Percentiles rank a stretch among this genome's conserved stretches.
Evolutionary conservation across 306 rosid species (phyloP).

Genomic region (Hylodesmum podocarpum): DNA sequence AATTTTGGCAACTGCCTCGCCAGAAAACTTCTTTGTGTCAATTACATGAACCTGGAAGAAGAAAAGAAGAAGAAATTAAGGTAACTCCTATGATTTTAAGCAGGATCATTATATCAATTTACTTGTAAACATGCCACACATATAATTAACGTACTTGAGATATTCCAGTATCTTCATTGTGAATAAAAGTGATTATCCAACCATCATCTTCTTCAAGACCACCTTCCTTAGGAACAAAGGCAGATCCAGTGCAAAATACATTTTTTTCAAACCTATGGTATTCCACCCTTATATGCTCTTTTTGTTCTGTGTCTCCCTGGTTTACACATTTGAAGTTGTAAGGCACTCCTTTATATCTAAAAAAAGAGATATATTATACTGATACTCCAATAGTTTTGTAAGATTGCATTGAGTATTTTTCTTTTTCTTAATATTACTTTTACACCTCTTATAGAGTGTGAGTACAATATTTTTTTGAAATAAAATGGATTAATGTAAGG

Average conservation of each 20-base stretch:
- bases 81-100: not conserved
- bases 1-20: conserved; percentile 51
- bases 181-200: conserved; percentile 72
- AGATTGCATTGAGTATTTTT: no score
- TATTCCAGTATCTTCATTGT: conserved; percentile 53
- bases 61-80: not conserved
- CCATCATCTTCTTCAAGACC: conserved; percentile 77
- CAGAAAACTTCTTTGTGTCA: conserved; percentile 48
- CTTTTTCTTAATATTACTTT: no score
- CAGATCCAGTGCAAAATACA: conserved; percentile 58
- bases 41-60: conserved; percentile 52
- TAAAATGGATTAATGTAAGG: no score
- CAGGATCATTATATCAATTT: not conserved
- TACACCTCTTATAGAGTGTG: no score
- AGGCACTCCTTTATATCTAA: not conserved
- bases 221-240: conserved; percentile 51
- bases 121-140: not conserved
- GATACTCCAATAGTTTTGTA: no score
- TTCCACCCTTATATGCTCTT: conserved; percentile 49
- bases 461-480: no score
- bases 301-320: conserved; percentile 26
- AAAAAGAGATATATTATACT: no score
- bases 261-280: conserved; percentile 59
- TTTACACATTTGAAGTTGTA: not conserved
- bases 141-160: conserved; percentile 45